phyloP scores from a whole-genome alignment of 371 early-diverging fungal species.

The Smittium mucronatum region DNA sequence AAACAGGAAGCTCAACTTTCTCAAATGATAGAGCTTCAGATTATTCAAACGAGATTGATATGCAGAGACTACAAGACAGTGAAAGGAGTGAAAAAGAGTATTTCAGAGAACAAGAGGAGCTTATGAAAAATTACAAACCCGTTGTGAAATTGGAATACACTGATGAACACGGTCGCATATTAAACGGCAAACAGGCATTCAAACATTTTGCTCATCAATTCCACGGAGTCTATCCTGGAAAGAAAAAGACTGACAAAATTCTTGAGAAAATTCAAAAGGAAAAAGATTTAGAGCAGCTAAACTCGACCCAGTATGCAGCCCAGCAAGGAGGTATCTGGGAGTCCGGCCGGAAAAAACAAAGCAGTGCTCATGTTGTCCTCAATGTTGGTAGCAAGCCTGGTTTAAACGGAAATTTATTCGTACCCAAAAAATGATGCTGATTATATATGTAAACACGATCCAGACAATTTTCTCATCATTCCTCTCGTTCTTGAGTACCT shows the following conservation, averaged over 20 bases:
- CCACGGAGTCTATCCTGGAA: conserved; percentile 87
- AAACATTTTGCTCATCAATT: conserved; percentile 84
- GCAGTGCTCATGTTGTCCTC: conserved; percentile 68
- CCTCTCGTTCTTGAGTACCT: too few relatives aligned
- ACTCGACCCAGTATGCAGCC: conserved; percentile 54
- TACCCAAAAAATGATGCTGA: background rate
- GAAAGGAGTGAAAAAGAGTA: conserved; percentile 49
- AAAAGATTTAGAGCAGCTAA: conserved; percentile 53
- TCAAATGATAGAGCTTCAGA: background rate
- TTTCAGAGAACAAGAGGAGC: conserved; percentile 58
- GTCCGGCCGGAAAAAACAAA: conserved; percentile 55
- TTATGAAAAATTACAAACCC: conserved; percentile 82
- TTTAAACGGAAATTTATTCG: background rate
- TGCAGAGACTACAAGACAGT: conserved; percentile 40
- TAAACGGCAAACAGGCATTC: conserved; percentile 85
- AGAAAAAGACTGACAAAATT: conserved; percentile 85
- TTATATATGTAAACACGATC: too few relatives aligned
- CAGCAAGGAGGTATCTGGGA: conserved; percentile 58
- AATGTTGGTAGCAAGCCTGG: conserved; percentile 50
- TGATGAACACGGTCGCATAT: conserved; percentile 68
- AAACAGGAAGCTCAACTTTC: background rate
- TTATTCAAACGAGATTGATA: conserved; percentile 23
- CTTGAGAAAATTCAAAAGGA: conserved; percentile 71
- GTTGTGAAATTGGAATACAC: conserved; percentile 78
- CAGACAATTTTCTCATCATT: too few relatives aligned